A percentile compares a stretch with the other conserved stretches of the same genome.
Conservation (phyloP, 2,329 filamentous ascomycete genomes). For the Trichoderma polysporum region DNA sequence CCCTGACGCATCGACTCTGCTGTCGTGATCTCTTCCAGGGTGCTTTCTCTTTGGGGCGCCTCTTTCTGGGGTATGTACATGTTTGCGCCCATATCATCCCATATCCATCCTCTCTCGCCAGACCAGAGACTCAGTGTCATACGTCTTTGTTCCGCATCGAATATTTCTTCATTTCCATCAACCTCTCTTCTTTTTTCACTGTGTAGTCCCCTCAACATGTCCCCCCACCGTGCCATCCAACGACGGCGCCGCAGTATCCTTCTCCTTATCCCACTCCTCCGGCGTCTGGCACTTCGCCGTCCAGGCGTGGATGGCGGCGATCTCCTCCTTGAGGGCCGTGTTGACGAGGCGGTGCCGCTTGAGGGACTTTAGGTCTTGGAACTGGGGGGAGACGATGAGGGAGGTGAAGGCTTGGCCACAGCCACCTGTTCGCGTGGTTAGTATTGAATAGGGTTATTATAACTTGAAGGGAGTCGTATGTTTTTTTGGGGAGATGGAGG, state of each 20-base stretch:
- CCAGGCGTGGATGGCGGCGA: conserved; percentile 91
- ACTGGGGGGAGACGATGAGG: conserved; percentile 63
- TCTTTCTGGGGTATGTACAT: neutral
- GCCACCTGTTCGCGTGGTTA: conserved; percentile 44
- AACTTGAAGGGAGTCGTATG: too few species aligned
- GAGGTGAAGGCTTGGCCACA: conserved; percentile 62
- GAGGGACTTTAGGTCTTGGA: conserved; percentile 71
- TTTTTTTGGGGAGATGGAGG: too few species aligned
- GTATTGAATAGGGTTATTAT: too few species aligned
- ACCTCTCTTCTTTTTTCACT: conserved; percentile 7
- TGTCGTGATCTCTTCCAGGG: neutral
- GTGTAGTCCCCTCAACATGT: conserved; percentile 39
- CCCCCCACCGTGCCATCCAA: conserved; percentile 46
- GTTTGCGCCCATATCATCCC: neutral
- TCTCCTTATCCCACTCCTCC: conserved; percentile 78
- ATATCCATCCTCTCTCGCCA: neutral
- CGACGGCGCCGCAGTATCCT: conserved; percentile 39
- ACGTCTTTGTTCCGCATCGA: neutral
- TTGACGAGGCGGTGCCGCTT: conserved; percentile 88
- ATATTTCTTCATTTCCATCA: neutral
- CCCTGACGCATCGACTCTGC: neutral
- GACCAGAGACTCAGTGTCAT: neutral
- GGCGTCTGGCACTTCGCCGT: conserved; percentile 91
- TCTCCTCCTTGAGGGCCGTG: conserved; percentile 77
- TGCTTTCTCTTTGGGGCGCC: neutral